Evolutionary conservation across 2,329 filamentous ascomycete genomes (phyloP).

Genomic region (Aspergillus novofumigatus): DNA sequence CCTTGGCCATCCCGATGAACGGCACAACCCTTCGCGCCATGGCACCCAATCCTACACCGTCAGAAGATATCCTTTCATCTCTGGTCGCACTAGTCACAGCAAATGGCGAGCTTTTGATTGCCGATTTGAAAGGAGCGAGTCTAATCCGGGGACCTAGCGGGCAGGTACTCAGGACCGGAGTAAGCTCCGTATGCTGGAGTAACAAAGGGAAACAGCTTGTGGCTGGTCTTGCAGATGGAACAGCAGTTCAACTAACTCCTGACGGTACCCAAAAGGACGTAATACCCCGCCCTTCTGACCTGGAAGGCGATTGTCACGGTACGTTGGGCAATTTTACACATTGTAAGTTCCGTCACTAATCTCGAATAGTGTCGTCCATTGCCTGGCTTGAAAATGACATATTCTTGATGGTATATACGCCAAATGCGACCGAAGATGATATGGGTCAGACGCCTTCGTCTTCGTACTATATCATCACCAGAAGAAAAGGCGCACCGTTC

Average conservation of each 20-base stretch:
- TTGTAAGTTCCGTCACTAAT: constrained; percentile 7
- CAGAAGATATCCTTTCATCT: constrained; percentile 51
- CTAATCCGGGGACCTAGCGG: constrained; percentile 59
- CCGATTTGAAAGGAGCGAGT: constrained; percentile 66
- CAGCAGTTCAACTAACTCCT: constrained; percentile 76
- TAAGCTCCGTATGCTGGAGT: constrained; percentile 88
- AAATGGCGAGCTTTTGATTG: constrained; percentile 77
- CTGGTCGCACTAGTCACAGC: constrained; percentile 76
- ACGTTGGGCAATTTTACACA: constrained; percentile 29
- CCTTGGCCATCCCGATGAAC: constrained; percentile 74
- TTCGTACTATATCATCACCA: constrained; percentile 73
- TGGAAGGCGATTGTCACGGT: constrained; percentile 65
- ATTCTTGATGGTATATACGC: constrained; percentile 75
- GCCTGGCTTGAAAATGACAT: constrained; percentile 85
- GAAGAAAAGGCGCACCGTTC: constrained; percentile 59
- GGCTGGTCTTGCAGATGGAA: constrained; percentile 77
- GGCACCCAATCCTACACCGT: constrained; percentile 70
- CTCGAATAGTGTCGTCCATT: constrained; percentile 63
- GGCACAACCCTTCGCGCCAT: constrained; percentile 69
- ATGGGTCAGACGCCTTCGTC: constrained; percentile 55
- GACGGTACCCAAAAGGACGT: constrained; percentile 71
- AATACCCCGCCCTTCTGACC: constrained; percentile 70
- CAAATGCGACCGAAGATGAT: constrained; percentile 51
- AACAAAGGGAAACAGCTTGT: constrained; percentile 88
- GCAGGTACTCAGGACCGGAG: constrained; percentile 64